Evolutionary conservation across 345 rosid species (phyloP).

Genomic region (Eucalyptus tenuipes): DNA sequence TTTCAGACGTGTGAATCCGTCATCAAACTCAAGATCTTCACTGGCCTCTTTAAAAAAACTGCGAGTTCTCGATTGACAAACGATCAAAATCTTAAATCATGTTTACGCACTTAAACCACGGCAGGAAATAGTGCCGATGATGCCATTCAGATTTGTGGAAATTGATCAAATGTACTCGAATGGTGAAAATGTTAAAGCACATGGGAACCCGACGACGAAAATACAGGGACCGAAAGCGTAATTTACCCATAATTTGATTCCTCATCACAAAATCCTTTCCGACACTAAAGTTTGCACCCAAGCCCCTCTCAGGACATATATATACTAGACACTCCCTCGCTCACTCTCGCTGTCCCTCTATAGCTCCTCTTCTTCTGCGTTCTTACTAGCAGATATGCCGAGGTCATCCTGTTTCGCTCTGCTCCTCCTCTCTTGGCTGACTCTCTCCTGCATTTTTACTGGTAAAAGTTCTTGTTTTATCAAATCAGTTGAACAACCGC

Average conservation of each 20-base stretch:
- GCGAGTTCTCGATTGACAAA: not conserved
- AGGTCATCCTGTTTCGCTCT: conserved; percentile 3
- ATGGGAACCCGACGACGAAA: not conserved
- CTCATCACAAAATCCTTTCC: not conserved
- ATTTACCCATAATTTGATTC: not conserved
- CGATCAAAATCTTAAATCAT: not conserved
- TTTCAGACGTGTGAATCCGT: not conserved
- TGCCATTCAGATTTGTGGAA: not conserved
- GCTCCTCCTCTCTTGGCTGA: conserved; percentile 11
- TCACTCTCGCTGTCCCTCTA: not conserved
- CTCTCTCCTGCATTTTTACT: conserved; percentile 2
- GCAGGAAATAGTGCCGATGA: not conserved
- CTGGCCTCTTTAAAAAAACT: not conserved
- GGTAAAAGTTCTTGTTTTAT: conserved; percentile 5
- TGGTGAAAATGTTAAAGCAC: not conserved
- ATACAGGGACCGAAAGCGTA: not conserved
- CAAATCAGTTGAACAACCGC: not conserved
- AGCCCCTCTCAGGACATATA: not conserved
- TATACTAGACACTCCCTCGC: not conserved
- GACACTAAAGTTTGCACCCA: not conserved
- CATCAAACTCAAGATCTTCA: not conserved
- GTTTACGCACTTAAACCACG: not conserved
- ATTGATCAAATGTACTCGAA: not conserved
- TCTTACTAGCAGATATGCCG: conserved; percentile 9
- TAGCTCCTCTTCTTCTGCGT: not conserved